Evolutionary conservation across 192 early-diverging fungal species (phyloP).

Genomic region (Rhizoclosmatium globosum): DNA sequence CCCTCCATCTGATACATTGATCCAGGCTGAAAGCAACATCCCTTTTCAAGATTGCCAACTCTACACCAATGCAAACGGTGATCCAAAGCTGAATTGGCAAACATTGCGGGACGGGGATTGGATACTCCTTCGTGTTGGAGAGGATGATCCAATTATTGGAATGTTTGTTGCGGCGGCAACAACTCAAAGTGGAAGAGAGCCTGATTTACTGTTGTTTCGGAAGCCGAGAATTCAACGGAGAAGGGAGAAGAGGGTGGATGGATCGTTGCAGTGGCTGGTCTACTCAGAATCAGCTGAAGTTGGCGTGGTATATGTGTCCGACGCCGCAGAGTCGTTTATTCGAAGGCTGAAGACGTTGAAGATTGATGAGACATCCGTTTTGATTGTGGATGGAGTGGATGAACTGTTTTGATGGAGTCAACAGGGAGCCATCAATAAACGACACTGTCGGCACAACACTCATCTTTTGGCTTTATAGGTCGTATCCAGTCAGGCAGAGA

Average conservation of each 20-base stretch:
- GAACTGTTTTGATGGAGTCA: not conserved
- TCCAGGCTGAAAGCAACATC: not conserved
- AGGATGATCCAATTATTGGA: not conserved
- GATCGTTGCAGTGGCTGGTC: not conserved
- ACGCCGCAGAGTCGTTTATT: not conserved
- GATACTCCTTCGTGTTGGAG: not conserved
- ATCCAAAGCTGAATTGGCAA: not conserved
- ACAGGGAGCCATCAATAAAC: too few species aligned
- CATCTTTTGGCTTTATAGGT: too few species aligned
- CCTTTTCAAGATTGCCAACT: not conserved
- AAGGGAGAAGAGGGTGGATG: not conserved
- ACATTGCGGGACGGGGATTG: not conserved
- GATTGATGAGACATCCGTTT: not conserved
- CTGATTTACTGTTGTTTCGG: not conserved
- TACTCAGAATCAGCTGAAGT: not conserved
- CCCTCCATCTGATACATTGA: not conserved
- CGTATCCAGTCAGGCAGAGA: too few species aligned
- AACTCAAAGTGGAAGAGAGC: not conserved
- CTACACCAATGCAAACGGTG: not conserved
- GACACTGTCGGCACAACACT: too few species aligned
- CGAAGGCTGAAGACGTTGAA: not conserved
- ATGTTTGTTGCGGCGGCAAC: not conserved
- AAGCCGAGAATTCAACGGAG: not conserved
- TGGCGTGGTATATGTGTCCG: not conserved
- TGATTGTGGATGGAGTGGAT: not conserved